phyloP scores from a whole-genome alignment of 768 basidiomycete genomes.

The Mycena crocata region DNA sequence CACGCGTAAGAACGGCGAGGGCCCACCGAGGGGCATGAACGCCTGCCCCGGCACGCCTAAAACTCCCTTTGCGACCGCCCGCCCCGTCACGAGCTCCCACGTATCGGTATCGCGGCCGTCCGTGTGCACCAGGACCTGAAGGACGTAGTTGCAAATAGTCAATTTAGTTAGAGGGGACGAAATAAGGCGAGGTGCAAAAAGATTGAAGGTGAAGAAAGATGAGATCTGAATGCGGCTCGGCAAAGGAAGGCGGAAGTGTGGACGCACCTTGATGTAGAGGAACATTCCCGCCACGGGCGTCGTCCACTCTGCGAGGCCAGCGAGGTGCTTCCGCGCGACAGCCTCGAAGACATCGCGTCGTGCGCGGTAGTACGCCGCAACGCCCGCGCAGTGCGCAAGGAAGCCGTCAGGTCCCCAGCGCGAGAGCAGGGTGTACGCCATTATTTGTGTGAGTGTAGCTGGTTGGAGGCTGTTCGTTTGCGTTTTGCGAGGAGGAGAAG shows the following conservation, averaged over 20 bases:
- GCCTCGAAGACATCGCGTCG: constrained; percentile 72
- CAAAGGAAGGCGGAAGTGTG: neutral
- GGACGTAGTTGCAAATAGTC: neutral
- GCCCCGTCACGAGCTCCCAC: neutral
- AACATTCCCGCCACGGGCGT: constrained; percentile 78
- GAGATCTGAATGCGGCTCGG: constrained; percentile 23
- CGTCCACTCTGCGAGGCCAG: constrained; percentile 68
- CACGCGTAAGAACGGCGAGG: constrained; percentile 28
- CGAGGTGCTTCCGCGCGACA: constrained; percentile 69
- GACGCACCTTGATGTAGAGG: constrained; percentile 63
- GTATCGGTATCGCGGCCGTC: neutral
- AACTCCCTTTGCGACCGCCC: constrained; percentile 27
- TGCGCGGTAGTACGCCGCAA: constrained; percentile 66
- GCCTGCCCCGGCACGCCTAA: constrained; percentile 30
- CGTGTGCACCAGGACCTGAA: constrained; percentile 15
- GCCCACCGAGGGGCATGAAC: constrained; percentile 30
- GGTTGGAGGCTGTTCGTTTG: constrained; percentile 58
- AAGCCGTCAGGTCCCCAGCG: constrained; percentile 76
- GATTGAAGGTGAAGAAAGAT: neutral
- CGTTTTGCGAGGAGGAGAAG: no score
- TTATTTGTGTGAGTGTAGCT: constrained; percentile 58
- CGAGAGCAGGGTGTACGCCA: constrained; percentile 59
- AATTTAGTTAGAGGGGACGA: neutral
- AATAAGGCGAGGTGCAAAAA: neutral
- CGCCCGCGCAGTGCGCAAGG: constrained; percentile 62